Percentiles rank a stretch among this genome's conserved stretches.
Conservation (phyloP, 2,329 filamentous ascomycete genomes). For the Venturia effusa region DNA sequence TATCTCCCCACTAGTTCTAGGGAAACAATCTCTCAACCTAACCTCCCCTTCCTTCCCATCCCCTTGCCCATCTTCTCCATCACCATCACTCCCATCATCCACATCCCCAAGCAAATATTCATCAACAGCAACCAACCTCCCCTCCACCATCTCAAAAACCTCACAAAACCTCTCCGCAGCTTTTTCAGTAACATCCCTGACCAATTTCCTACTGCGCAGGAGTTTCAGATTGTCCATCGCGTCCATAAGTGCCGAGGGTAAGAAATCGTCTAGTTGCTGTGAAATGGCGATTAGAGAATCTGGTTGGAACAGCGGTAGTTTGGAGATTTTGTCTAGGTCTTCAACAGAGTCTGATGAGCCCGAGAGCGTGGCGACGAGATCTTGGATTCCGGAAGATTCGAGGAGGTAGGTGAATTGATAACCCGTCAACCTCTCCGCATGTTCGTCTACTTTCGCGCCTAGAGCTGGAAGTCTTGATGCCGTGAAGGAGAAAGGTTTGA, state of each 20-base stretch:
- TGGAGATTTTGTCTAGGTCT: slow-evolving; percentile 44
- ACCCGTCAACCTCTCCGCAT: slow-evolving; percentile 48
- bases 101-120: slow-evolving; percentile 32
- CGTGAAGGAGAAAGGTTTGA: slow-evolving; percentile 53
- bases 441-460: slow-evolving; percentile 43
- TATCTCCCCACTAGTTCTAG: slow-evolving; percentile 54
- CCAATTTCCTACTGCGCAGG: slow-evolving; percentile 60
- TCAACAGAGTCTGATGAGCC: slow-evolving; percentile 12
- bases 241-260: slow-evolving; percentile 88
- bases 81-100: slow-evolving; percentile 24
- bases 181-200: slow-evolving; percentile 66
- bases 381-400: slow-evolving; percentile 59
- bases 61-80: slow-evolving; percentile 23
- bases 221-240: slow-evolving; percentile 70
- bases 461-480: slow-evolving; percentile 49
- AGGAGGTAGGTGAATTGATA: slow-evolving; percentile 66
- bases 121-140: slow-evolving; percentile 48
- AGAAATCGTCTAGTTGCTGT: slow-evolving; percentile 75
- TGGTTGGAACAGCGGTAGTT: slow-evolving; percentile 47
- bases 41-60: slow-evolving; percentile 26
- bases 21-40: slow-evolving; percentile 46
- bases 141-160: slow-evolving; percentile 66
- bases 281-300: slow-evolving; percentile 54
- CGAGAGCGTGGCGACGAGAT: slow-evolving; percentile 49
- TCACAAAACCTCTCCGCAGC: slow-evolving; percentile 75